Evolutionary conservation across 116 monocot genomes (phyloP), one percentile per base, ranked within the genome.

Genomic region (Thalassia testudinum): DNA sequence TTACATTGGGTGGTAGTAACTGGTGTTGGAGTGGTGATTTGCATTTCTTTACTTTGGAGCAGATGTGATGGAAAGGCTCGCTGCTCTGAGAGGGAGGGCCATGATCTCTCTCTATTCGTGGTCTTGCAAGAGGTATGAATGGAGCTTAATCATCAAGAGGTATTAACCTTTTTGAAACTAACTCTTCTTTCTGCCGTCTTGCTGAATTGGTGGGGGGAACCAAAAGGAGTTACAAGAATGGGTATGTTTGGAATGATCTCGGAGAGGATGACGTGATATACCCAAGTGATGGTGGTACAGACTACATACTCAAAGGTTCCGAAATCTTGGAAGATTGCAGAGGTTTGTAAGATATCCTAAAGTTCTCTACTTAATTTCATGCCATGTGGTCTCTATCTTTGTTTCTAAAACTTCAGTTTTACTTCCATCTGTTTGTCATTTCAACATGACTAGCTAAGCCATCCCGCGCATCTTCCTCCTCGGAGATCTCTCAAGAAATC

Each of bases 281-380:
- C 47, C 90, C 90, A 26, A 75, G 81, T 8, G 75, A 91, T 38
- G 30, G 90, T n/a, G 90, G 90, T 0, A 7, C 21, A 42, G 90
- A 91, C 58, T 91, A 91, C 75, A 71, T 91, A 19, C 90, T 91
- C 65, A 91, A 91, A 50, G 90, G 90, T 52, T 91, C 90, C 6
- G 90, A 91, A 70, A 70, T 91, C 72, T 59, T 87, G 37, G 55
- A 70, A n/a, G 76, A 67, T 40, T 62, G 49, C 47, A 70, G 72
- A 13, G 74, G 70, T 70, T 17, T 37, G 16, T 30, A 23, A 40
- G 11, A 7, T 7, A 40, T 14, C 40, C 27, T 13, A 18, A 18
- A 12, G 22, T 12, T 10, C 27, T 21, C 37, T 14, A 21, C 59
- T 44, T 34, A 49, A 7, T 27, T 20, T 59, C 55, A 34, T 37